phyloP scores from a whole-genome alignment of 2,329 filamentous ascomycete genomes.

The Keithomyces neogunnii region DNA sequence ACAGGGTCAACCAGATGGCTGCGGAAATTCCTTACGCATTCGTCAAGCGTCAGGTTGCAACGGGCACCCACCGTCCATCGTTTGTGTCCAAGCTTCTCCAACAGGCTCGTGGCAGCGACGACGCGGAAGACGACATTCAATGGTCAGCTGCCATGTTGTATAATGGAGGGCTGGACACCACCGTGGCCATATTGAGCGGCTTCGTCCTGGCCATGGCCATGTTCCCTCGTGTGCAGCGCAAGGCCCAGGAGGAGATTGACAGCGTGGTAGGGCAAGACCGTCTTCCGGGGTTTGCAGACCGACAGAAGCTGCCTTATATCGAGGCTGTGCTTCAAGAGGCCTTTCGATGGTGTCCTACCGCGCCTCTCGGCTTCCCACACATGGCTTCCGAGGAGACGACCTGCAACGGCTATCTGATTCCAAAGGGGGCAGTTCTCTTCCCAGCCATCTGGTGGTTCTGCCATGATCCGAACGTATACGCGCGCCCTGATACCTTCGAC shows the following conservation, averaged over 20 bases:
- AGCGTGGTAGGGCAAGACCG: slow-evolving; percentile 30
- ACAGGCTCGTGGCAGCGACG: neutral
- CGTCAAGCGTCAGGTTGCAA: slow-evolving; percentile 17
- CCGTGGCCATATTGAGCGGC: neutral
- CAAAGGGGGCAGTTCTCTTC: slow-evolving; percentile 16
- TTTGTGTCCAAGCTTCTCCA: slow-evolving; percentile 16
- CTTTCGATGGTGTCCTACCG: slow-evolving; percentile 20
- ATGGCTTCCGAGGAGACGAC: slow-evolving; percentile 20
- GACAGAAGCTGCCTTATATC: slow-evolving; percentile 33
- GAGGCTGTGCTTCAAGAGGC: slow-evolving; percentile 20
- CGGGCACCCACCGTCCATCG: slow-evolving; percentile 10
- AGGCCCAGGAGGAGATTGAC: slow-evolving; percentile 32
- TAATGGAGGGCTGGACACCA: slow-evolving; percentile 9
- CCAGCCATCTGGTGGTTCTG: slow-evolving; percentile 27
- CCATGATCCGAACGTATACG: slow-evolving; percentile 61
- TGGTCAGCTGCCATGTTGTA: neutral
- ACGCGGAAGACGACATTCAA: slow-evolving; percentile 1
- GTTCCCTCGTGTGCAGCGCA: slow-evolving; percentile 30
- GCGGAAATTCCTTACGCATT: slow-evolving; percentile 20
- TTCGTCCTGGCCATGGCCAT: slow-evolving; percentile 39
- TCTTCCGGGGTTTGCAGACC: slow-evolving; percentile 33
- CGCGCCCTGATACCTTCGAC: slow-evolving; percentile 24
- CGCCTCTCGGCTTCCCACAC: slow-evolving; percentile 28
- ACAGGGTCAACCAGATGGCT: slow-evolving; percentile 10
- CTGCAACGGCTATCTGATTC: slow-evolving; percentile 16